A percentile compares a stretch with the other conserved stretches of the same genome.
These are phyloP conservation scores for Cladosporium sp. DNA, from an alignment of 2,329 filamentous ascomycete genomes.

Conservation along the genomic window DNA sequence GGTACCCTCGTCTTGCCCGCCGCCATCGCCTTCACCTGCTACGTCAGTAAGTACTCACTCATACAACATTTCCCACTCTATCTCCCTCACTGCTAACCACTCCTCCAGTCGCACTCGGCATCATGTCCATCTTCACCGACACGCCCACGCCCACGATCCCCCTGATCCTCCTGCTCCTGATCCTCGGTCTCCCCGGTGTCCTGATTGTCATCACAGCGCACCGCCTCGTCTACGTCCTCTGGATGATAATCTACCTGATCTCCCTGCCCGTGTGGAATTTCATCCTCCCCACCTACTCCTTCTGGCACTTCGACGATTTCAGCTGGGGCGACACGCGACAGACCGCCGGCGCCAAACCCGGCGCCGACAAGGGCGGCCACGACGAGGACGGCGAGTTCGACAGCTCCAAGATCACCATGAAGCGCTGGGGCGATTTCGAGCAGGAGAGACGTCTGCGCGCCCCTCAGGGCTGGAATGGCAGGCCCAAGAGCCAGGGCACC, in stretches of 20 bases:
- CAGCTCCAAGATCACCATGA: slow-evolving; percentile 98
- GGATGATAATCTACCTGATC: slow-evolving; percentile 94
- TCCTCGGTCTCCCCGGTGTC: slow-evolving; percentile 86
- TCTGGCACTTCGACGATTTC: slow-evolving; percentile 99
- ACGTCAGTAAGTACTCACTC: slow-evolving; percentile 66
- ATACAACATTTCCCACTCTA: neutral
- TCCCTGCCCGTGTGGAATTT: slow-evolving; percentile 98
- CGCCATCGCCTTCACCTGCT: slow-evolving; percentile 94
- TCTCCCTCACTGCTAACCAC: slow-evolving; percentile 24
- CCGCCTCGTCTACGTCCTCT: slow-evolving; percentile 82
- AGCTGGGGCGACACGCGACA: slow-evolving; percentile 98
- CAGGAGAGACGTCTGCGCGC: slow-evolving; percentile 41
- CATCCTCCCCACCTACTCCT: slow-evolving; percentile 85
- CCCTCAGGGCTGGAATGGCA: slow-evolving; percentile 9
- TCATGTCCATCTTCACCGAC: slow-evolving; percentile 57
- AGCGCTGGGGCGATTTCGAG: slow-evolving; percentile 96
- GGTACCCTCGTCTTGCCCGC: slow-evolving; percentile 93
- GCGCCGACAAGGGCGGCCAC: slow-evolving; percentile 59
- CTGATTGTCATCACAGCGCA: slow-evolving; percentile 92
- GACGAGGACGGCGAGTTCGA: slow-evolving; percentile 91
- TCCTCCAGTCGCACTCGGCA: slow-evolving; percentile 71
- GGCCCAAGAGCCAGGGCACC: slow-evolving; percentile 4
- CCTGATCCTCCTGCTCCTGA: slow-evolving; percentile 79
- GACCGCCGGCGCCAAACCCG: slow-evolving; percentile 85
- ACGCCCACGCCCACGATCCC: slow-evolving; percentile 75